These are phyloP conservation scores for Blechomonas ayalai DNA, from an alignment of 208 protist species.

Conservation along the genomic window DNA sequence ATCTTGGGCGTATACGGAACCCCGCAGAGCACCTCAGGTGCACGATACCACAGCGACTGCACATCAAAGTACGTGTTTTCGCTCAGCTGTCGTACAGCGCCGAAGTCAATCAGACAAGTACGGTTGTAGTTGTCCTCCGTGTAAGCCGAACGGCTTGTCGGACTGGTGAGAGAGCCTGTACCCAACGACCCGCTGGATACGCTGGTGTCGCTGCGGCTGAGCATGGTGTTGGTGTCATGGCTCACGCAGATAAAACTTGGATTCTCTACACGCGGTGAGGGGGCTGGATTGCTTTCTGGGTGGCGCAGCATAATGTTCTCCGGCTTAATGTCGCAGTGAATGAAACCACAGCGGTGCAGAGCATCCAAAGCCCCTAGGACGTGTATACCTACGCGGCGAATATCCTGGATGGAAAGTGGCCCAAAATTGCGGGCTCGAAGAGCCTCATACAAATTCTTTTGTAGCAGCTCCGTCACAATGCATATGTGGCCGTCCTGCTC, in stretches of 20 bases:
- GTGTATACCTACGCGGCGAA: constrained; percentile 39
- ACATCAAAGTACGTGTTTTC: constrained; percentile 96
- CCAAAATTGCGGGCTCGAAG: constrained; percentile 35
- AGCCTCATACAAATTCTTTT: constrained; percentile 69
- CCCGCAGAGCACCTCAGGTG: constrained; percentile 87
- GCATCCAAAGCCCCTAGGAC: constrained; percentile 41
- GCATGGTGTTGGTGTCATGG: not conserved
- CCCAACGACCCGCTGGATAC: not conserved
- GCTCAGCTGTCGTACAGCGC: constrained; percentile 92
- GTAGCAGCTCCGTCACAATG: constrained; percentile 77
- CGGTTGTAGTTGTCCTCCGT: constrained; percentile 4
- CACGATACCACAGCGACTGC: constrained; percentile 91
- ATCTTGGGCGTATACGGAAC: constrained; percentile 88
- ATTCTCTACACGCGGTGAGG: constrained; percentile 2
- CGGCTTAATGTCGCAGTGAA: constrained; percentile 97
- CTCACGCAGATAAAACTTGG: constrained; percentile 3
- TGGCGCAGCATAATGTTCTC: constrained; percentile 92
- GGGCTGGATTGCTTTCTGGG: constrained; percentile 12
- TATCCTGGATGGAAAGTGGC: constrained; percentile 42
- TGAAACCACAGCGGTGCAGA: constrained; percentile 71
- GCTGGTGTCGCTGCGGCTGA: too few species aligned
- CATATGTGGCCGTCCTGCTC: constrained; percentile 73
- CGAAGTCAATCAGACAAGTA: constrained; percentile 96
- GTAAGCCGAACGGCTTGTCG: not conserved
- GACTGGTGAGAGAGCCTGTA: not conserved